A percentile compares a stretch with the other conserved stretches of the same genome.
These are phyloP conservation scores for Pharus latifolius DNA, from an alignment of 176 grass and related monocot genomes.

Conservation along the genomic window DNA sequence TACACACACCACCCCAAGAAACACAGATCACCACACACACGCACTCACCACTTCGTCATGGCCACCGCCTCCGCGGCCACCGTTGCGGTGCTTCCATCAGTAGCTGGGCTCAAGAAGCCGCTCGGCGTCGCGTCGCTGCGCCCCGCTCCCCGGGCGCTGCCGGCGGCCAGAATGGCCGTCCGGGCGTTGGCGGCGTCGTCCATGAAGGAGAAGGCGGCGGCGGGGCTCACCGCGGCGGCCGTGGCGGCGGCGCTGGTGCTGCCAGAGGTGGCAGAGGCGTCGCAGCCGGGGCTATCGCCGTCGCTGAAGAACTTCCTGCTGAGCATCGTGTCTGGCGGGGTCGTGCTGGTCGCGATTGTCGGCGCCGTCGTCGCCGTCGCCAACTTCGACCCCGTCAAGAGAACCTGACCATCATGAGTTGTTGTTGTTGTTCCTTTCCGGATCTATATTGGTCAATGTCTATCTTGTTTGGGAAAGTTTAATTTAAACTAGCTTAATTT, in stretches of 20 bases:
- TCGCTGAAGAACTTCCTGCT: conserved; percentile 56
- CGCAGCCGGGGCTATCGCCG: conserved; percentile 18
- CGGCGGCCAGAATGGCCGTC: background rate
- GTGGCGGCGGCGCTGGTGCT: conserved; percentile 18
- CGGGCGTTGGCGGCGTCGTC: background rate
- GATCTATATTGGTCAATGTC: too few relatives aligned
- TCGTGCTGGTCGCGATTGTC: conserved; percentile 31
- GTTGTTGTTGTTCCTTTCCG: too few relatives aligned
- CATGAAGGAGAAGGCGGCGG: background rate
- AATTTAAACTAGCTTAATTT: too few relatives aligned
- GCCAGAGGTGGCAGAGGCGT: conserved; percentile 30
- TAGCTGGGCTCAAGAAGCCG: background rate
- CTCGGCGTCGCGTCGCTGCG: background rate
- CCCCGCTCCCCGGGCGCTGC: background rate
- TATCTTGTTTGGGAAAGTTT: too few relatives aligned
- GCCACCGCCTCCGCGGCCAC: background rate
- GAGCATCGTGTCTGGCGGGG: conserved; percentile 34
- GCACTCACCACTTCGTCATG: background rate
- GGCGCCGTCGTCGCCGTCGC: conserved; percentile 36
- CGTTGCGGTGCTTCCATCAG: background rate
- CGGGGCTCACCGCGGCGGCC: background rate
- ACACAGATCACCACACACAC: background rate
- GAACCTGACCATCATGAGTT: too few relatives aligned
- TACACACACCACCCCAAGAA: too few relatives aligned
- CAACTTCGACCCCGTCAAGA: conserved; percentile 41